Conservation (phyloP, 2,329 filamentous ascomycete species). For the Neofusicoccum sp. region DNA sequence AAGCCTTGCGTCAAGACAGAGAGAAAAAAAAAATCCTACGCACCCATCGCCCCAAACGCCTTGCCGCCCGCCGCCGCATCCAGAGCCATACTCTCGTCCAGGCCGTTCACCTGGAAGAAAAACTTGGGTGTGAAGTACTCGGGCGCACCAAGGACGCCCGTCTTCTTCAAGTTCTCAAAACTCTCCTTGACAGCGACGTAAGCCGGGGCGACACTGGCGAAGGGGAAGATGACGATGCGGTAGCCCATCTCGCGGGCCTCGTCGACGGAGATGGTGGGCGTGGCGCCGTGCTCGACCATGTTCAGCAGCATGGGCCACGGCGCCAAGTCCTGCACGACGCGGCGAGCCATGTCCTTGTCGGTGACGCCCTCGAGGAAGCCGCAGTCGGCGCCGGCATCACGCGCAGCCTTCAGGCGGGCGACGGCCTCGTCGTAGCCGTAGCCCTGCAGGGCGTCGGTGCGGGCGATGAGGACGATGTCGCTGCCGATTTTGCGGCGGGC, state of each 20-base stretch:
- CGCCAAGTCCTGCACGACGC: conserved; percentile 39
- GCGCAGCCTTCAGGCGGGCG: conserved; percentile 42
- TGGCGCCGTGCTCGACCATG: conserved; percentile 53
- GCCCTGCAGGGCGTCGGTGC: conserved; percentile 41
- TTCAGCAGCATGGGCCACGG: conserved; percentile 47
- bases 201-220: conserved; percentile 52
- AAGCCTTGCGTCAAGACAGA: background rate
- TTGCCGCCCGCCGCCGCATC: conserved; percentile 51
- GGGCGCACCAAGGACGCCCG: conserved; percentile 45
- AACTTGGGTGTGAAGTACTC: conserved; percentile 48
- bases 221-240: conserved; percentile 62
- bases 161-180: conserved; percentile 42
- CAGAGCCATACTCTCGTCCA: conserved; percentile 55
- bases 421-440: conserved; percentile 46
- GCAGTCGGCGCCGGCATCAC: conserved; percentile 44
- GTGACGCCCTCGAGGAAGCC: conserved; percentile 47
- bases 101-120: conserved; percentile 56
- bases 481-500: conserved; percentile 38
- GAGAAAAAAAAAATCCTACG: background rate
- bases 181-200: conserved; percentile 47
- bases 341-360: conserved; percentile 40
- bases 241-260: conserved; percentile 61
- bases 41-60: conserved; percentile 27
- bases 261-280: conserved; percentile 55
- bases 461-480: conserved; percentile 50